A percentile compares a stretch with the other conserved stretches of the same genome.
Conservation (phyloP, 2,329 filamentous ascomycete genomes). For the Cladosporium cucumerinum region DNA sequence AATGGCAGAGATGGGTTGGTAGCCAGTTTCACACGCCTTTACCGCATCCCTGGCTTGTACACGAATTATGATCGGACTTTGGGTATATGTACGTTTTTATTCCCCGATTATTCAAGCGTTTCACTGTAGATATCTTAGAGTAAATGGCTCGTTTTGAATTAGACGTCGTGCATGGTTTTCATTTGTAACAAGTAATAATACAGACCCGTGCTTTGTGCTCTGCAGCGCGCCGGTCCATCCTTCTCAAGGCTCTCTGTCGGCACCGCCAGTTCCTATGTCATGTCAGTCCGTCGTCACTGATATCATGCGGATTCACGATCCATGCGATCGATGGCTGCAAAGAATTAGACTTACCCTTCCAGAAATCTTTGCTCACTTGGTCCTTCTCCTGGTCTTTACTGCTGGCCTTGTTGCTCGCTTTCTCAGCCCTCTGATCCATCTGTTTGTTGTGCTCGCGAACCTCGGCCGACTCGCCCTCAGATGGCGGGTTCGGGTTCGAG, state of each 20-base stretch:
- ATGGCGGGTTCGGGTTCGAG: conserved; percentile 36
- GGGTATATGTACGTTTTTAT: background rate
- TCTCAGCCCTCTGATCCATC: conserved; percentile 42
- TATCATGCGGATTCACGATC: background rate
- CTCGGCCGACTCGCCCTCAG: conserved; percentile 29
- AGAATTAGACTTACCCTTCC: conserved; percentile 26
- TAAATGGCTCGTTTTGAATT: background rate
- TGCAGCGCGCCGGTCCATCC: background rate
- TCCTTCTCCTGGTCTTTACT: conserved; percentile 40
- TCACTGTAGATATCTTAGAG: background rate
- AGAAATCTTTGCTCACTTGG: conserved; percentile 40
- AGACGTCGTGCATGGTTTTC: background rate
- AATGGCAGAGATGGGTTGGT: conserved; percentile 49
- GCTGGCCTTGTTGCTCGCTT: conserved; percentile 37
- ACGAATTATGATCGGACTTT: background rate
- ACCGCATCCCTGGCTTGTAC: background rate
- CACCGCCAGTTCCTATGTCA: conserved; percentile 12
- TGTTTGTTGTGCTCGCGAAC: conserved; percentile 45
- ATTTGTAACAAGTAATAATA: conserved; percentile 6
- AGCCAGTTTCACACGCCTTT: background rate
- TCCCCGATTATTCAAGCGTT: background rate
- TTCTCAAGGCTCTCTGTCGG: conserved; percentile 3
- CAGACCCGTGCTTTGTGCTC: background rate
- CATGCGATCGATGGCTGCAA: conserved; percentile 16
- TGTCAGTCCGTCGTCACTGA: background rate